Percentiles rank a stretch among this genome's conserved stretches.
Conservation (phyloP, 768 basidiomycete genomes). For the Macrolepiota fuliginosa region DNA sequence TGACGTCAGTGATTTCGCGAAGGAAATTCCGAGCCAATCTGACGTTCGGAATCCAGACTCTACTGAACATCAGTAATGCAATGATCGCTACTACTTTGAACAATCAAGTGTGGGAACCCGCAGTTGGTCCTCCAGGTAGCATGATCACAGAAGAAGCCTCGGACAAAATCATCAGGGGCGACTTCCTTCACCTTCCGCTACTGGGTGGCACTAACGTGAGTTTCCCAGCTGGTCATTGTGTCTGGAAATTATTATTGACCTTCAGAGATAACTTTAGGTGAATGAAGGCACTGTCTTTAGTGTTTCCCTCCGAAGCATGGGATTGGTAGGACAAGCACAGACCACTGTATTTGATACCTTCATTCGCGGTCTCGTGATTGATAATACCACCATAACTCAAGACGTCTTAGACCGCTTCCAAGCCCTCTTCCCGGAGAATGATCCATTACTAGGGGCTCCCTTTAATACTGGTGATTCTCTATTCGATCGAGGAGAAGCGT, state of each 20-base stretch:
- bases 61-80: slow-evolving; percentile 44
- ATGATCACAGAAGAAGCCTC: slow-evolving; percentile 47
- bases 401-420: slow-evolving; percentile 39
- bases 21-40: neutral
- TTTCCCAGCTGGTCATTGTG: neutral
- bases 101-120: slow-evolving; percentile 54
- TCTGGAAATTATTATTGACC: neutral
- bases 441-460: slow-evolving; percentile 42
- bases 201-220: slow-evolving; percentile 56
- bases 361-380: slow-evolving; percentile 49
- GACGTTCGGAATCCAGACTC: slow-evolving; percentile 30
- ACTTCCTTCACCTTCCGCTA: slow-evolving; percentile 53
- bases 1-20: slow-evolving; percentile 25
- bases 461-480: slow-evolving; percentile 61
- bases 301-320: slow-evolving; percentile 32
- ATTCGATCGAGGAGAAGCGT: slow-evolving; percentile 53
- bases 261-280: slow-evolving; percentile 28
- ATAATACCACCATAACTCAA: slow-evolving; percentile 44
- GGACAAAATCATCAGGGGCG: slow-evolving; percentile 37
- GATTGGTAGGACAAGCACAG: slow-evolving; percentile 37
- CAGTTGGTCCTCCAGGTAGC: slow-evolving; percentile 50
- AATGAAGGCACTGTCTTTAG: slow-evolving; percentile 55
- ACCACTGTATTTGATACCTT: slow-evolving; percentile 43
- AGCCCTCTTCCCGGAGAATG: slow-evolving; percentile 45
- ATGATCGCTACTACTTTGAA: slow-evolving; percentile 48